phyloP scores from a whole-genome alignment of 306 rosid species.

The Vicia villosa region DNA sequence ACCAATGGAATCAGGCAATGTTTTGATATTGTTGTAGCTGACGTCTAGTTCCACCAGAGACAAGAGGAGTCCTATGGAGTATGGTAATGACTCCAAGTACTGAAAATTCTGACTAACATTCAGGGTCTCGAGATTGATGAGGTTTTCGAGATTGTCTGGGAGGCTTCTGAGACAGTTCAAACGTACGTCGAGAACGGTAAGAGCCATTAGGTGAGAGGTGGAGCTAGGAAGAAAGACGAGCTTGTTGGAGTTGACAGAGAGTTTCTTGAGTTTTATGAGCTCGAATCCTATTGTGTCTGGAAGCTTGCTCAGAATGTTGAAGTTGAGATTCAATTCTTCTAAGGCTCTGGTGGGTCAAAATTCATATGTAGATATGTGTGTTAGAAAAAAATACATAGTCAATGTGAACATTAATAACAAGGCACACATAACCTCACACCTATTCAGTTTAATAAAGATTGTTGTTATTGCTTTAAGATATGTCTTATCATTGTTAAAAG shows the following conservation, averaged over 20 bases:
- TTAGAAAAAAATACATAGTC: background rate
- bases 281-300: slow-evolving; percentile 88
- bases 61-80: slow-evolving; percentile 79
- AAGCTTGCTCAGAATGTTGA: slow-evolving; percentile 66
- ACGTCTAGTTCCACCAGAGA: slow-evolving; percentile 77
- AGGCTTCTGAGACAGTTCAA: slow-evolving; percentile 78
- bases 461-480: no score
- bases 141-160: slow-evolving; percentile 79
- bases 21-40: slow-evolving; percentile 71
- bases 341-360: slow-evolving; percentile 52
- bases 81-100: slow-evolving; percentile 63
- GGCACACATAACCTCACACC: no score
- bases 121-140: slow-evolving; percentile 69
- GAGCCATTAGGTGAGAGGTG: slow-evolving; percentile 62
- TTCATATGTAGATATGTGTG: background rate
- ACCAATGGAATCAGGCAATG: slow-evolving; percentile 74
- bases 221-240: slow-evolving; percentile 63
- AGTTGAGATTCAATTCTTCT: slow-evolving; percentile 85
- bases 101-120: slow-evolving; percentile 92
- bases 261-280: slow-evolving; percentile 67
- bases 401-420: no score
- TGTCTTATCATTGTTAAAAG: no score
- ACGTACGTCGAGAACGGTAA: slow-evolving; percentile 69
- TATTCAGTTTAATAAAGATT: no score
- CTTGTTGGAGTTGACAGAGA: slow-evolving; percentile 82